These are phyloP conservation scores for Populus trichocarpa DNA, from an alignment of 441 rosid genomes.

Conservation along the genomic window DNA sequence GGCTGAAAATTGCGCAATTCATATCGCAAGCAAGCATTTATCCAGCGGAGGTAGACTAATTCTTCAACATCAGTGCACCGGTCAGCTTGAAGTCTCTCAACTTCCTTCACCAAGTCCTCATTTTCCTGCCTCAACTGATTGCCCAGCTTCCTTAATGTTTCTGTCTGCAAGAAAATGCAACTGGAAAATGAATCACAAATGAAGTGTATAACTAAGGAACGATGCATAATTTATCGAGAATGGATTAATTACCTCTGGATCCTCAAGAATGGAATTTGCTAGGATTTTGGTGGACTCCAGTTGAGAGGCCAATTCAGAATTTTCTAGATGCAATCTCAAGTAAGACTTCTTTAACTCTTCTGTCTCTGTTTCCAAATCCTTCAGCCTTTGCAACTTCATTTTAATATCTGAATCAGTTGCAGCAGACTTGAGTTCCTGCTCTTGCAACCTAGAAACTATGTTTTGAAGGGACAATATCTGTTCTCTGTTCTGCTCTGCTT, in stretches of 20 bases:
- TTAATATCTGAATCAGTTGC: slow-evolving; percentile 31
- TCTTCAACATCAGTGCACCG: slow-evolving; percentile 66
- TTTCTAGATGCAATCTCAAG: slow-evolving; percentile 54
- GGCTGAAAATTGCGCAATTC: slow-evolving; percentile 75
- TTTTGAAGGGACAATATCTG: slow-evolving; percentile 62
- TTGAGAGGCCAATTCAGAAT: slow-evolving; percentile 53
- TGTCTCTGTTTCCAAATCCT: slow-evolving; percentile 55
- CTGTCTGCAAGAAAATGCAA: slow-evolving; percentile 34
- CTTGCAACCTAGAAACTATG: slow-evolving; percentile 59
- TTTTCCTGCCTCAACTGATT: slow-evolving; percentile 49
- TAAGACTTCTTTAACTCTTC: slow-evolving; percentile 62
- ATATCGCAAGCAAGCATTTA: slow-evolving; percentile 85
- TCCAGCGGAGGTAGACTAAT: slow-evolving; percentile 80
- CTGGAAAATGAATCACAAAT: slow-evolving; percentile 7
- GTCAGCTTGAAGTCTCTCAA: slow-evolving; percentile 65
- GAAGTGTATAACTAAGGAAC: neutral
- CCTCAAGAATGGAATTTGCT: slow-evolving; percentile 52
- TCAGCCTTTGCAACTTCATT: slow-evolving; percentile 47
- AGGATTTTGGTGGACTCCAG: slow-evolving; percentile 59
- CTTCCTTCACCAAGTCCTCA: slow-evolving; percentile 46
- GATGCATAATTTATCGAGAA: neutral
- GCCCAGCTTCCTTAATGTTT: slow-evolving; percentile 41
- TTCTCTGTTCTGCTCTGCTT: slow-evolving; percentile 64
- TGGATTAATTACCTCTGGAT: slow-evolving; percentile 39
- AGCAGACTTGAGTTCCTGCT: slow-evolving; percentile 43